Base-by-base conservation (phyloP, 2,329 filamentous ascomycete species). In the Dothiorella sarmentorum region DNA sequence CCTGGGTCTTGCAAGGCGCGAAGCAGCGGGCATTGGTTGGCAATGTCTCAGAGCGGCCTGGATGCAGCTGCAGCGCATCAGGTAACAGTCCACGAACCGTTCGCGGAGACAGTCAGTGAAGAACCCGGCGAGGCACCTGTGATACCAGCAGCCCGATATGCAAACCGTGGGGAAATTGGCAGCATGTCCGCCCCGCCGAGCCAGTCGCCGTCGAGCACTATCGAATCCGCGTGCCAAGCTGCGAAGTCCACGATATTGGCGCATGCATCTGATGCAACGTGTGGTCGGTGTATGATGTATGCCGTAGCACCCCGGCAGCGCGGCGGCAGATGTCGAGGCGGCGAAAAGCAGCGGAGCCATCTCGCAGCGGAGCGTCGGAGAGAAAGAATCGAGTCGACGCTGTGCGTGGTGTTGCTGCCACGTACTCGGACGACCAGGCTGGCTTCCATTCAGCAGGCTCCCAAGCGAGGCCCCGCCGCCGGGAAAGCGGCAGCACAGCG, bases 1-100 rank as follows among this genome's bases (percentile, higher is more conserved):
- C 52, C 40, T 29, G 27, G 22, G 55, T 47, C 43, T 57, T 61
- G 65, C 62, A 68, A 60, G 60, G 43, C 47, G 56, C 42, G 40
- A 59, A 64, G 59, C 38, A 45, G 56, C 33, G 40, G 59, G 61
- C 55, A 45, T 31, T 42, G 57, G 49, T 38, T 59, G 35, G 57
- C 29, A 43, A 38, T 40, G 57, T 59, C 27, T 59, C 45, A 52
- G 37, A 51, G 33, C 11, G 43, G 44, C 22, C 43, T 49, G 18
- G 35, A 42, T 44, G 56, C 27, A 58, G 56, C 38, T 43, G 44
- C 45, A 37, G 40, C 40, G 31, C 47, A 42, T 11, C 42, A 42
- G 57, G 31, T 45, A 47, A 57, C 55, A 42, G 24, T 47, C n/a
- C 55, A 57, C 55, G 55, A 47, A 57, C 55, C 55, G 43, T 31